Evolutionary conservation across 139 green algal genomes (phyloP), one percentile per base, ranked within the genome.

Genomic region (Chlamydomonas eustigma): DNA sequence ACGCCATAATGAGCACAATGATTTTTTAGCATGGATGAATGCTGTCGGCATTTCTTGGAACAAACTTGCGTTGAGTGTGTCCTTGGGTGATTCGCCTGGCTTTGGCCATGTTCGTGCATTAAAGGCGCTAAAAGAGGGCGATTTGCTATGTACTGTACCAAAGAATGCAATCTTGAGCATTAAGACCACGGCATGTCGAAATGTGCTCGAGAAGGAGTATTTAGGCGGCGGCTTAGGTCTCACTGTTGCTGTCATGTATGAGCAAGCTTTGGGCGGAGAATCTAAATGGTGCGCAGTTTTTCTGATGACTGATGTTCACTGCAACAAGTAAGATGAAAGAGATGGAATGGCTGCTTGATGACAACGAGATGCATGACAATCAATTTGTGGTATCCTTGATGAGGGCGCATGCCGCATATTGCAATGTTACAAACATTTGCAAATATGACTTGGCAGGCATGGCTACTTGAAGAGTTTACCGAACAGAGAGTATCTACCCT

Each of bases 401-500:
- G 44, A 58, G 44, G 44, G 44, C n/a, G n/a, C n/a, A n/a, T n/a
- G 44, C 44, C 44, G 12, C 12, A 58, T 58, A 58, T 12, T 28
- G 44, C 12, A 18, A 12, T 18, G 12, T 58, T 12, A 12, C 44
- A 58, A 28, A 12, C 44, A 58, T 58, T 12, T 58, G 44, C 18
- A 28, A 12, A 58, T 18, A 58, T 58, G 44, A 25, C n/a, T 28
- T 32, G 37, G 1, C 75, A 82, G 77, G 77, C 52, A 83, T 51
- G 78, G 78, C 72, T 83, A 83, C 50, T 31, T 83, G 1, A 22
- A 63, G 65, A 76, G 64, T 30, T 65, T 83, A 31, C 72, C 78
- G 2, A 28, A 30, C 5, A 39, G 72, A 25, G 78, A 83, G 72
- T 83, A 76, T 66, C 64, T 96, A 12, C 92, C 91, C 0, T 36